phyloP scores from a whole-genome alignment of 495 filamentous ascomycete genomes.

The Polyplosphaeria fusca region DNA sequence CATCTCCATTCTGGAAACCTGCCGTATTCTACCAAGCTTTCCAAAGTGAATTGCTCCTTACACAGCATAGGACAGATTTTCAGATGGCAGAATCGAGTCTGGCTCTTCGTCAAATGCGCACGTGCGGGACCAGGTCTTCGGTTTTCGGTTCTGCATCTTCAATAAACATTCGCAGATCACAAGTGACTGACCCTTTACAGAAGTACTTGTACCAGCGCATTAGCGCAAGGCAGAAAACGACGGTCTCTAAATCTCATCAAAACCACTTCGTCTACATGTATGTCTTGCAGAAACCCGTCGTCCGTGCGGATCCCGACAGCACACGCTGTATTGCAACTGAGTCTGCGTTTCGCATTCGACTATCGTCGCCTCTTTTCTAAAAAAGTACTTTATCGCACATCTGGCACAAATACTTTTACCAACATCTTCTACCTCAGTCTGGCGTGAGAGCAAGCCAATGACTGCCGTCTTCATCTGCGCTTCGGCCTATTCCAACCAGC shows the following conservation, averaged over 20 bases:
- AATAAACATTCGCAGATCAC: conserved; percentile 20
- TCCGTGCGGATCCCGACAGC: no score
- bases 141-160: conserved; percentile 14
- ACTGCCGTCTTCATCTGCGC: background rate
- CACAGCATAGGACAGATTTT: conserved; percentile 17
- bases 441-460: background rate
- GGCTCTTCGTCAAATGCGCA: conserved; percentile 11
- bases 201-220: background rate
- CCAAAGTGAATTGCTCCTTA: background rate
- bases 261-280: conserved; percentile 2
- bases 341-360: no score
- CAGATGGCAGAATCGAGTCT: conserved; percentile 17
- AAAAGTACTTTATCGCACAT: no score
- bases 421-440: background rate
- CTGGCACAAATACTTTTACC: no score
- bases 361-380: no score
- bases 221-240: conserved; percentile 3
- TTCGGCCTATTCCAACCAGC: no score
- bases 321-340: no score
- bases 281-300: background rate
- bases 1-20: background rate
- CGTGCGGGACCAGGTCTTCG: conserved; percentile 17
- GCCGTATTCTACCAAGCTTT: conserved; percentile 21
- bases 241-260: conserved; percentile 2
- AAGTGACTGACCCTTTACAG: no score